Conservation (phyloP, 2,329 filamentous ascomycete species). For the Microdochium nivale region DNA sequence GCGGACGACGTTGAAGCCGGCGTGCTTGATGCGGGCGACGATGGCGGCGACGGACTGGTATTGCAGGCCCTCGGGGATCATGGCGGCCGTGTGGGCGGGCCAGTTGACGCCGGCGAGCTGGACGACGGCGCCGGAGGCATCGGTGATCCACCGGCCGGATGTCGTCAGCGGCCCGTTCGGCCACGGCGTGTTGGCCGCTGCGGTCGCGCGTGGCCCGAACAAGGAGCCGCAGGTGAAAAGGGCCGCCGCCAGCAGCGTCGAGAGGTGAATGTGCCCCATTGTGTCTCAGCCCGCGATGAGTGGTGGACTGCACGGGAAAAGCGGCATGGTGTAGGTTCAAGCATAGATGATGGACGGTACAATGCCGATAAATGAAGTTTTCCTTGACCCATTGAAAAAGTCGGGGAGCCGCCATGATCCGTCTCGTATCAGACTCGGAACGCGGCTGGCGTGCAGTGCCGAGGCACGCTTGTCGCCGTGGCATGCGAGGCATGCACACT, state of each 20-base stretch:
- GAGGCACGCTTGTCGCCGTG: no score
- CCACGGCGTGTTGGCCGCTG: slow-evolving; percentile 16
- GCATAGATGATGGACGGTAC: no score
- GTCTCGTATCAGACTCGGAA: no score
- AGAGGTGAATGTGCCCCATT: not conserved
- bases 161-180: slow-evolving; percentile 33
- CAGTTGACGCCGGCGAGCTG: slow-evolving; percentile 51
- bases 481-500: no score
- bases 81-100: slow-evolving; percentile 52
- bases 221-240: not conserved
- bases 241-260: not conserved
- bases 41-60: slow-evolving; percentile 48
- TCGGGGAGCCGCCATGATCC: not conserved
- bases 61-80: slow-evolving; percentile 57
- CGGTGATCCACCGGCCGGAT: slow-evolving; percentile 31
- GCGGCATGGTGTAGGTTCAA: no score
- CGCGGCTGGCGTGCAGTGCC: no score
- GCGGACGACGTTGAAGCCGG: slow-evolving; percentile 57
- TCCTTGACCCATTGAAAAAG: not conserved
- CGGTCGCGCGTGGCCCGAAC: not conserved
- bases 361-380: no score
- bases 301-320: no score
- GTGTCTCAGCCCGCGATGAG: not conserved
- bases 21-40: slow-evolving; percentile 45
- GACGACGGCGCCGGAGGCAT: slow-evolving; percentile 31